phyloP scores from a whole-genome alignment of 495 filamentous ascomycete genomes.

The Cairneyella variabilis region DNA sequence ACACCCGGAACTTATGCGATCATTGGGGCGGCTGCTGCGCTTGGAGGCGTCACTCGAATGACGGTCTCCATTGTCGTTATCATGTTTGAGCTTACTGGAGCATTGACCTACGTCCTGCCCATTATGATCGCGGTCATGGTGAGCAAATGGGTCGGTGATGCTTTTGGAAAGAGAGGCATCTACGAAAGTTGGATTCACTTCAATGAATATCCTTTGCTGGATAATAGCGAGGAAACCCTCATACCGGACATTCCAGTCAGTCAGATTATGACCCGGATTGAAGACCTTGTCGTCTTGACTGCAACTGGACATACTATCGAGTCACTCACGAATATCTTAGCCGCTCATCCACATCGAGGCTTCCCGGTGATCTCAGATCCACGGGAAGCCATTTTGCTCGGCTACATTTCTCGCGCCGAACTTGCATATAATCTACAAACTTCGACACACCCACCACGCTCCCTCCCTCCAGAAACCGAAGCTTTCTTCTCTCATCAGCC shows the following conservation, averaged over 20 bases:
- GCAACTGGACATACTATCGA: slow-evolving; percentile 84
- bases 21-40: slow-evolving; percentile 90
- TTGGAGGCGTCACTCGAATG: slow-evolving; percentile 97
- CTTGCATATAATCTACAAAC: slow-evolving; percentile 73
- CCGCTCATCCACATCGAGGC: slow-evolving; percentile 74
- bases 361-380: slow-evolving; percentile 86
- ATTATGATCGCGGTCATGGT: slow-evolving; percentile 99
- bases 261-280: slow-evolving; percentile 86
- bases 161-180: slow-evolving; percentile 89
- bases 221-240: slow-evolving; percentile 82
- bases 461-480: slow-evolving; percentile 66
- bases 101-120: slow-evolving; percentile 91
- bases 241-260: slow-evolving; percentile 78
- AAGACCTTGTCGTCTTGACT: slow-evolving; percentile 84
- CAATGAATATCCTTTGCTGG: slow-evolving; percentile 93
- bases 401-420: slow-evolving; percentile 93
- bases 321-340: slow-evolving; percentile 63
- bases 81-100: slow-evolving; percentile 98
- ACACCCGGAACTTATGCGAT: slow-evolving; percentile 95
- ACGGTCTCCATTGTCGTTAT: slow-evolving; percentile 97
- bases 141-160: slow-evolving; percentile 97
- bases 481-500: slow-evolving; percentile 81
- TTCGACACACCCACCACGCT: slow-evolving; percentile 48
- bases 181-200: slow-evolving; percentile 98
- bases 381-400: slow-evolving; percentile 69